These are phyloP conservation scores for Fusarium longipes DNA, from an alignment of 2,329 filamentous ascomycete genomes.

Conservation along the genomic window DNA sequence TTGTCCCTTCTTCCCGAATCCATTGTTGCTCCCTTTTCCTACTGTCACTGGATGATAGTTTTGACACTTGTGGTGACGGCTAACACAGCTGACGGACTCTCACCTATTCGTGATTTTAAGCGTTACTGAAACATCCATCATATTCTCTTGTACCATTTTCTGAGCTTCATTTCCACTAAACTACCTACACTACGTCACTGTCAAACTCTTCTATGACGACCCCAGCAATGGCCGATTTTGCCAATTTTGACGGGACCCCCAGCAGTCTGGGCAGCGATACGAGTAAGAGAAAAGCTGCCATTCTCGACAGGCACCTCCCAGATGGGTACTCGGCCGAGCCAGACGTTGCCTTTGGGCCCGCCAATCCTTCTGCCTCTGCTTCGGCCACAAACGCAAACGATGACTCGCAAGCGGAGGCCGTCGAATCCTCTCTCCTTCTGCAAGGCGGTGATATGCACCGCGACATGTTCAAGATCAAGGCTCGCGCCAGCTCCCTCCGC, in stretches of 20 bases:
- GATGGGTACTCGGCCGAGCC: conserved; percentile 56
- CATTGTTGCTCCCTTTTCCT: conserved; percentile 12
- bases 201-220: conserved; percentile 10
- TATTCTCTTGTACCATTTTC: not conserved
- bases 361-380: conserved; percentile 28
- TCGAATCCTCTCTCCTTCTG: conserved; percentile 73
- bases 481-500: conserved; percentile 61
- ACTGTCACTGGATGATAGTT: conserved; percentile 14
- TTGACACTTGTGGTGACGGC: conserved; percentile 29
- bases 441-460: conserved; percentile 84
- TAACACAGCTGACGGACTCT: conserved; percentile 19
- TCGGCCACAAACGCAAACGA: conserved; percentile 32
- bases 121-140: conserved; percentile 3
- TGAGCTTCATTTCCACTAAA: conserved; percentile 5
- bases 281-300: conserved; percentile 50
- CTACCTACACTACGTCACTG: conserved; percentile 25
- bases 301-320: conserved; percentile 53
- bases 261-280: conserved; percentile 46
- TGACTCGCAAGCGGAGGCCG: conserved; percentile 53
- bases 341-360: conserved; percentile 48
- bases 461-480: conserved; percentile 79
- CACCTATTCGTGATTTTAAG: conserved; percentile 10
- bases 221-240: conserved; percentile 45
- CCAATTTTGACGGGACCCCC: conserved; percentile 43
- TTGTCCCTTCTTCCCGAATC: not conserved